Evolutionary conservation across 805 yeast genomes (phyloP).

Genomic region (Teunomyces panamensis): DNA sequence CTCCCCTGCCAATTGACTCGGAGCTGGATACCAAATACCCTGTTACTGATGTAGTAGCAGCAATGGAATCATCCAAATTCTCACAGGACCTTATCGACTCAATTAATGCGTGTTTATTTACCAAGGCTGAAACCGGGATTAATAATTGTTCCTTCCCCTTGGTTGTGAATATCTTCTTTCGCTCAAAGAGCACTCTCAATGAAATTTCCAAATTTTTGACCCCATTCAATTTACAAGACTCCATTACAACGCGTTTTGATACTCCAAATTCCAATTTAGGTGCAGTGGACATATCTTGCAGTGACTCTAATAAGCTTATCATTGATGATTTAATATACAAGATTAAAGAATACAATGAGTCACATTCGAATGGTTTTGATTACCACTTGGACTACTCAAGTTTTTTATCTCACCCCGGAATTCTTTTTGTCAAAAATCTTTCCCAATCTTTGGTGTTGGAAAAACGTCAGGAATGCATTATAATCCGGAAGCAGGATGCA

Average conservation of each 20-base stretch:
- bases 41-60: neutral
- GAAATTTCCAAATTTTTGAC: neutral
- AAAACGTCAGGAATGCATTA: neutral
- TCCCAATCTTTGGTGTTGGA: constrained; percentile 29
- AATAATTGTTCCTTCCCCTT: constrained; percentile 6
- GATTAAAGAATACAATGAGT: constrained; percentile 7
- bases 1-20: neutral
- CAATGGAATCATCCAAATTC: neutral
- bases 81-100: constrained; percentile 3
- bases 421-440: constrained; percentile 52
- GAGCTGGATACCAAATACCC: neutral
- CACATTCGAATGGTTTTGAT: neutral
- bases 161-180: neutral
- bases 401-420: constrained; percentile 54
- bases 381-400: constrained; percentile 24
- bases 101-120: constrained; percentile 9
- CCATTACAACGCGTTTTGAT: neutral
- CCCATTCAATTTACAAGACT: neutral
- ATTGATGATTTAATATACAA: constrained; percentile 10
- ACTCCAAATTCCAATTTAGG: neutral
- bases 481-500: constrained; percentile 5
- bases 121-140: constrained; percentile 2
- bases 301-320: constrained; percentile 3
- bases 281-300: constrained; percentile 1
- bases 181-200: neutral